Conservation (phyloP, 2,329 filamentous ascomycete species). For the Conoideocrella luteorostrata region DNA sequence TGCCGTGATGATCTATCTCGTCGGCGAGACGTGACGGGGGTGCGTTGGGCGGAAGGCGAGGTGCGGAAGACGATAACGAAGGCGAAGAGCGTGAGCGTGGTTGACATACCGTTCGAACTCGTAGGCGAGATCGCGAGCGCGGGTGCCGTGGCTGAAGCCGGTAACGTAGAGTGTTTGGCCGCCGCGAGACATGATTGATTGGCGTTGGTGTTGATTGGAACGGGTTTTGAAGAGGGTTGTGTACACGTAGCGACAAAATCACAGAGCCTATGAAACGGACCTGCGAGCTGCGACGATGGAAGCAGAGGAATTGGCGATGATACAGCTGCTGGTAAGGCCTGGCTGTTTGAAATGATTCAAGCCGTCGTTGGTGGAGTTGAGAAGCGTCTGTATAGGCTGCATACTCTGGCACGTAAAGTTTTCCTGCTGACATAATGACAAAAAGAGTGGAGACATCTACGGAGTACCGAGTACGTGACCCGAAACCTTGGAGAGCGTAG, state of each 20-base stretch:
- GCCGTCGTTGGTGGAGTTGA: conserved; percentile 7
- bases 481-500: too few species aligned
- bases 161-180: conserved; percentile 96
- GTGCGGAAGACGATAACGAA: conserved; percentile 29
- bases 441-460: background rate
- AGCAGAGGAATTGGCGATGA: conserved; percentile 3
- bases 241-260: conserved; percentile 7
- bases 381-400: conserved; percentile 1
- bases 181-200: conserved; percentile 72
- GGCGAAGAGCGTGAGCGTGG: conserved; percentile 38
- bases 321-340: conserved; percentile 7
- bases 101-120: conserved; percentile 99
- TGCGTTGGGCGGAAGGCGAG: conserved; percentile 38
- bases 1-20: conserved; percentile 18
- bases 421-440: conserved; percentile 16
- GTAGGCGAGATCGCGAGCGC: conserved; percentile 98
- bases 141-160: conserved; percentile 97
- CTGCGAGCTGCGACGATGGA: conserved; percentile 1
- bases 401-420: conserved; percentile 12
- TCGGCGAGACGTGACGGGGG: conserved; percentile 24
- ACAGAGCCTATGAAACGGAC: conserved; percentile 5
- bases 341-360: conserved; percentile 1
- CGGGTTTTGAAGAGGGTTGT: conserved; percentile 2
- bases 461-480: too few species aligned
- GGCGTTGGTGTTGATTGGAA: conserved; percentile 6